These are phyloP conservation scores for Gentiana macrophylla DNA, from an alignment of 257 asterid genomes.

Conservation along the genomic window DNA sequence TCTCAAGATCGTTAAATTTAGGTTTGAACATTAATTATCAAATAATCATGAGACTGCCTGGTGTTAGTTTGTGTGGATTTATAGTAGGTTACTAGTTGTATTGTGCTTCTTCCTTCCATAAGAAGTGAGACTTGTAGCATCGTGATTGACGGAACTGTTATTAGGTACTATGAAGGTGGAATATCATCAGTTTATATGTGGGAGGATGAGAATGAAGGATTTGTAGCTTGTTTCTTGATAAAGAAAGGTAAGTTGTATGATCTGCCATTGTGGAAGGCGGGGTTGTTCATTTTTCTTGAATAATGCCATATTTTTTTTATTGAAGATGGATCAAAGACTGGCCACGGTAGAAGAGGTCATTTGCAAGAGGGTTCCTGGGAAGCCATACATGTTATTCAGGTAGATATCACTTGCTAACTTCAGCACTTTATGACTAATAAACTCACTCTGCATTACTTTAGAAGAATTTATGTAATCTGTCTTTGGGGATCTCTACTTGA, in stretches of 20 bases:
- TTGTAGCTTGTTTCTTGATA: constrained; percentile 86
- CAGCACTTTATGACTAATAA: no score
- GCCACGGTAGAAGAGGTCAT: constrained; percentile 81
- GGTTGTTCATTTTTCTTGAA: constrained; percentile 10
- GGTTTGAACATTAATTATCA: no score
- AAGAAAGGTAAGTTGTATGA: constrained; percentile 54
- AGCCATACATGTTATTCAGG: constrained; percentile 98
- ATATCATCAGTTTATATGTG: constrained; percentile 87
- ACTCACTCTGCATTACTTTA: no score
- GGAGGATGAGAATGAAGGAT: constrained; percentile 85
- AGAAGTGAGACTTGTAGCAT: constrained; percentile 14
- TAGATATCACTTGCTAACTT: constrained; percentile 14
- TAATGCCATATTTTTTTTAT: constrained; percentile 12
- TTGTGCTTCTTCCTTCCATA: constrained; percentile 11
- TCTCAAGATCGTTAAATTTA: no score
- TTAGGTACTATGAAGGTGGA: constrained; percentile 99
- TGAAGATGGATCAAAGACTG: constrained; percentile 84
- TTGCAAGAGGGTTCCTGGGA: constrained; percentile 98
- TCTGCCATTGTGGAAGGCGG: constrained; percentile 1
- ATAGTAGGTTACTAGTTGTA: background rate
- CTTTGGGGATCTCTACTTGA: constrained; percentile 1
- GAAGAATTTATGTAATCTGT: background rate
- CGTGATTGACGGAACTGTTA: constrained; percentile 34
- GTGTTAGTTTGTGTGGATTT: no score
- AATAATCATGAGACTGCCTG: no score